Evolutionary conservation across 495 filamentous ascomycete species (phyloP), one percentile per base, ranked within the genome.

Genomic region (Hypoxylon lienhwacheense): DNA sequence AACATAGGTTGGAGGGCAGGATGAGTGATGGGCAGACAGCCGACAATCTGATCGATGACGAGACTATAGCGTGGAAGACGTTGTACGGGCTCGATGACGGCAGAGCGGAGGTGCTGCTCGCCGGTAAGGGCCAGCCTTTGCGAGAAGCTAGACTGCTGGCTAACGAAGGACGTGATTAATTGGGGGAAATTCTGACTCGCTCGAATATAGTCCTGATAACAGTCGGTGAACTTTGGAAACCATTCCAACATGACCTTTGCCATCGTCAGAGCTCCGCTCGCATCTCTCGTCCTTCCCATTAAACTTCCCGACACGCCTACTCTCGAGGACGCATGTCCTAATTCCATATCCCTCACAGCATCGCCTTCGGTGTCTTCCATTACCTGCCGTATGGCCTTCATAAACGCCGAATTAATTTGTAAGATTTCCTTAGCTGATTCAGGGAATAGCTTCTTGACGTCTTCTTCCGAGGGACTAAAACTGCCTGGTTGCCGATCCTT

Each of bases 31-130:
- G 92, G 91, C 7, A 99, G 77, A 55, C 84, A 86, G 54, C 84
- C 82, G 42, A 89, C 79, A 69, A 99, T 97, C 55, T 92, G 91
- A 71, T 97, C 95, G 55, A 99, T 96, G 58, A 97, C 84, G 5
- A 99, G 75, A 65, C 87, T 96, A 68, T 99, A 99, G 4, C 93
- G 87, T 29, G 93, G 93, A 42, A 99, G 78, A 17, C 93, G 80
- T 68, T 99, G 93, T 6, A 99, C 91, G 0, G 93, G 93, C 70
- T 99, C 93, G 70, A 97, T 97, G 33, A 97, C 77, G 42, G 91
- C 77, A n/a, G 91, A 96, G 29, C 90, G 89, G 22, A 99, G 76
- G 47, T 83, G 78, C 62, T 99, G 95, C 66, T 99, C 93, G 29
- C 93, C 95, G 7, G 85, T 87, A 46, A 91, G 83, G 31, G 89